Conservation (phyloP, 2,329 filamentous ascomycete genomes). For the Colletotrichum graminicola region DNA sequence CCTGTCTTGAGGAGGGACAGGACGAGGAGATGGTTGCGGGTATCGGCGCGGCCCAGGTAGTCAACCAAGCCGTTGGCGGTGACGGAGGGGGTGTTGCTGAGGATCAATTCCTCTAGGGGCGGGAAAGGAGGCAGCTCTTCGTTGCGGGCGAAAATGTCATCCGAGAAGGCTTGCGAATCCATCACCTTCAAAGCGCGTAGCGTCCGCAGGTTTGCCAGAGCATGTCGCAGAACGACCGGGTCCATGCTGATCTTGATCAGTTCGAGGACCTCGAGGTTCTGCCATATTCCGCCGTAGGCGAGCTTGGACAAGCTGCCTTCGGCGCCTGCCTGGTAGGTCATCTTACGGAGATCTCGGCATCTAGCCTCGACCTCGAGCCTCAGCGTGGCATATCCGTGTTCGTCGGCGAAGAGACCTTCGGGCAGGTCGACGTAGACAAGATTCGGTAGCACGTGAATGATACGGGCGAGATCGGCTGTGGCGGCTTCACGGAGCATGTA, state of each 20-base stretch:
- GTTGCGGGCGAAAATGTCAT: slow-evolving; percentile 79
- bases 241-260: slow-evolving; percentile 77
- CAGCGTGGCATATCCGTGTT: slow-evolving; percentile 79
- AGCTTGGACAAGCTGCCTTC: slow-evolving; percentile 83
- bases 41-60: slow-evolving; percentile 74
- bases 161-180: slow-evolving; percentile 77
- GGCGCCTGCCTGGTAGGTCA: slow-evolving; percentile 84
- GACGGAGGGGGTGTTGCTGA: slow-evolving; percentile 78
- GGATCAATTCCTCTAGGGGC: slow-evolving; percentile 76
- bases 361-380: slow-evolving; percentile 86
- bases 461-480: slow-evolving; percentile 86
- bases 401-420: slow-evolving; percentile 87
- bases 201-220: slow-evolving; percentile 74
- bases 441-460: slow-evolving; percentile 86
- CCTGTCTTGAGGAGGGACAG: slow-evolving; percentile 81
- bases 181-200: slow-evolving; percentile 82
- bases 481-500: slow-evolving; percentile 95
- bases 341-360: slow-evolving; percentile 87
- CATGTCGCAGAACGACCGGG: slow-evolving; percentile 76
- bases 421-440: slow-evolving; percentile 92
- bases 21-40: slow-evolving; percentile 71
- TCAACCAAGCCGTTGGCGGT: slow-evolving; percentile 77
- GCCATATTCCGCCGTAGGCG: slow-evolving; percentile 74
- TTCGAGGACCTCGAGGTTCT: slow-evolving; percentile 79
- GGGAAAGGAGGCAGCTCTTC: slow-evolving; percentile 79